These are phyloP conservation scores for Primulina tabacum DNA, from an alignment of 257 asterid genomes.

Conservation along the genomic window DNA sequence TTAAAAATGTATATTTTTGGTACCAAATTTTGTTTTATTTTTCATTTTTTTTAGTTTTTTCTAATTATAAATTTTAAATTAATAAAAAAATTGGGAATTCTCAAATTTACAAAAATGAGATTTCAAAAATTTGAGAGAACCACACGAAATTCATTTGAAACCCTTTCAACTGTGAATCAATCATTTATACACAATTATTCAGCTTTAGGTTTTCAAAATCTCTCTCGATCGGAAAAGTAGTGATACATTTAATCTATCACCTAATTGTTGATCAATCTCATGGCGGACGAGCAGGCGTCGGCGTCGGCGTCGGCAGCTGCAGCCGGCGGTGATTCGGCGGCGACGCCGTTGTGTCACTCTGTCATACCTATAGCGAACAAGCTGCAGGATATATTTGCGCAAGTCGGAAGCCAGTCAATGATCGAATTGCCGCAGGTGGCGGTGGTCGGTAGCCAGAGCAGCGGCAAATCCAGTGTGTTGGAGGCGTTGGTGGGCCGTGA, in stretches of 20 bases:
- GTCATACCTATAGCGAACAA: conserved; percentile 84
- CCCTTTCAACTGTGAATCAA: background rate
- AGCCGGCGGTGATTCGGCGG: conserved; percentile 16
- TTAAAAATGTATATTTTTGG: no score
- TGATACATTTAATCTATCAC: background rate
- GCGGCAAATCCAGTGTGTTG: conserved; percentile 96
- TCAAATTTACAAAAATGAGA: no score
- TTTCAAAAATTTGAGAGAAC: conserved; percentile 10
- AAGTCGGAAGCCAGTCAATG: conserved; percentile 66
- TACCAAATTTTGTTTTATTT: no score
- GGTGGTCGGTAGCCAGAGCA: conserved; percentile 97
- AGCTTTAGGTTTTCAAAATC: conserved; percentile 22
- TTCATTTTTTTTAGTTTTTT: no score
- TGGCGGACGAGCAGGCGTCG: conserved; percentile 54
- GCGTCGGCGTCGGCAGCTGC: conserved; percentile 40
- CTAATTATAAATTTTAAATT: no score
- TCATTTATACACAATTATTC: background rate
- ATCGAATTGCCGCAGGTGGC: conserved; percentile 96
- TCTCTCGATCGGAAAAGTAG: conserved; percentile 4
- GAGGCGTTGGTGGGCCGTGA: conserved; percentile 98
- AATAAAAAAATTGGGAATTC: no score
- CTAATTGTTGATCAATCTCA: conserved; percentile 22
- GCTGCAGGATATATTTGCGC: conserved; percentile 87
- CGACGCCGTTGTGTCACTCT: conserved; percentile 59
- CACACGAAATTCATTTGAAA: conserved; percentile 5